These are phyloP conservation scores for Parmales sp. DNA, from an alignment of 108 stramenopile genomes.

Conservation along the genomic window DNA sequence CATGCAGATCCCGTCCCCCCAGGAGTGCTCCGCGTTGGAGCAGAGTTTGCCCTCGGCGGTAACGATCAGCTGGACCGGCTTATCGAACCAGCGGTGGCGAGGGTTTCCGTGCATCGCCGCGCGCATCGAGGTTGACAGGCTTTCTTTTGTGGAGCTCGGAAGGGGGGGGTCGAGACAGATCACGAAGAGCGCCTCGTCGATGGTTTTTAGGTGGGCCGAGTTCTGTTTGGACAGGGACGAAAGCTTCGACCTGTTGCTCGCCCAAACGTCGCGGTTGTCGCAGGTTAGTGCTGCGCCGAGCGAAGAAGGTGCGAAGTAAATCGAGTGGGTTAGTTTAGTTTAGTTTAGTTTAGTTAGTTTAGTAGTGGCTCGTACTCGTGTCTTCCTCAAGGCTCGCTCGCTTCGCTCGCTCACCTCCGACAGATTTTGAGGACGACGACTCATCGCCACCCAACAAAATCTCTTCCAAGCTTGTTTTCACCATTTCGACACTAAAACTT, in stretches of 20 bases:
- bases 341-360: no score
- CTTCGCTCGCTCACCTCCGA: no score
- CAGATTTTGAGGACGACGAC: no score
- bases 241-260: background rate
- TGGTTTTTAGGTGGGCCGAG: background rate
- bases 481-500: no score
- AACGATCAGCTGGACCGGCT: background rate
- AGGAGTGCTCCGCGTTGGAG: background rate
- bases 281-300: background rate
- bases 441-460: no score
- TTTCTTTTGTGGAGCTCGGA: background rate
- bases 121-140: background rate
- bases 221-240: background rate
- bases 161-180: background rate
- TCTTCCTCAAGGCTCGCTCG: no score
- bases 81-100: background rate
- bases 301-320: no score
- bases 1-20: background rate
- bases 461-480: no score
- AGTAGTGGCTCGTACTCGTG: no score
- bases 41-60: background rate
- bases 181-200: conserved; percentile 1
- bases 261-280: conserved; percentile 1
- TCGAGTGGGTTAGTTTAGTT: no score
- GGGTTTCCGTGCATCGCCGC: background rate